Percentiles rank a stretch among this genome's conserved stretches.
Conservation (phyloP, 2,329 filamentous ascomycete species). For the Monilinia fructigena region DNA sequence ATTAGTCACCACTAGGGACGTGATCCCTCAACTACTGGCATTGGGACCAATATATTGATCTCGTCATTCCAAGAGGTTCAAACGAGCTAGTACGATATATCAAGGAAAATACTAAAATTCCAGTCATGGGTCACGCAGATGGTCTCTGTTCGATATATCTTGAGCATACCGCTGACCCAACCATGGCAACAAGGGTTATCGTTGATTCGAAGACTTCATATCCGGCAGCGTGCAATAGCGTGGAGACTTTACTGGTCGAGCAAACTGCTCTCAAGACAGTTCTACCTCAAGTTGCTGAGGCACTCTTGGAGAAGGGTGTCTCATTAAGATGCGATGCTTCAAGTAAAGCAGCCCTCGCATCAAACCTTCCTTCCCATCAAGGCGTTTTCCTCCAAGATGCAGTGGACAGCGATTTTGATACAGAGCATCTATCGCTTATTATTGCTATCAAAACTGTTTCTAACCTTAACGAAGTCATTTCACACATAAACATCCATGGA, state of each 20-base stretch:
- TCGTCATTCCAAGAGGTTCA: conserved; percentile 77
- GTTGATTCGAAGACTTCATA: conserved; percentile 94
- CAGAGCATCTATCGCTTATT: conserved; percentile 83
- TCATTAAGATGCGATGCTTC: conserved; percentile 73
- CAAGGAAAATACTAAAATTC: conserved; percentile 88
- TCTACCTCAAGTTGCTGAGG: conserved; percentile 70
- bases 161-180: conserved; percentile 70
- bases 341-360: conserved; percentile 62
- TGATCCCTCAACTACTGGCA: conserved; percentile 80
- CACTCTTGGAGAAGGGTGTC: conserved; percentile 74
- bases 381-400: conserved; percentile 61
- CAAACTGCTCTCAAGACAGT: conserved; percentile 63
- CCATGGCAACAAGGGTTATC: conserved; percentile 72
- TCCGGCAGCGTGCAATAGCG: conserved; percentile 88
- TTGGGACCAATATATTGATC: conserved; percentile 84
- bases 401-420: conserved; percentile 71
- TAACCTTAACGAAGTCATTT: conserved; percentile 67
- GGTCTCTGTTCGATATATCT: conserved; percentile 88
- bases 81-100: conserved; percentile 59
- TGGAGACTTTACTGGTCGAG: conserved; percentile 90
- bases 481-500: conserved; percentile 88
- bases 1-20: conserved; percentile 89
- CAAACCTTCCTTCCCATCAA: conserved; percentile 45
- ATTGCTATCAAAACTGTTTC: conserved; percentile 80
- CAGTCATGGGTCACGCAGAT: conserved; percentile 93